Conservation (phyloP, 148 eudicot species). For the Fagopyrum esculentum region DNA sequence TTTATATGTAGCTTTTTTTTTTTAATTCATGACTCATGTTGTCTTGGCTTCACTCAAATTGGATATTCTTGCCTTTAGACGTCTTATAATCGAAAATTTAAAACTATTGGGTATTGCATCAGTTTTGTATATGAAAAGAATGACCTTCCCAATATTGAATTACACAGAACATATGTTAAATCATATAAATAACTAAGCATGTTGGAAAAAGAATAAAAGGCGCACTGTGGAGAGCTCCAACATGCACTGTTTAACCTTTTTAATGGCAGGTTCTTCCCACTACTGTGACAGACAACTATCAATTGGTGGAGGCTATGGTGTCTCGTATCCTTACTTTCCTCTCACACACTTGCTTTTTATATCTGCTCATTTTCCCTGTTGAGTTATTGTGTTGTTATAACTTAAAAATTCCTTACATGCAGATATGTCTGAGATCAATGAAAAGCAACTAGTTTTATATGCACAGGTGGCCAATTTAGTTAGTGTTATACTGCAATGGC, state of each 20-base stretch:
- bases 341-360: neutral
- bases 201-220: neutral
- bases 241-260: neutral
- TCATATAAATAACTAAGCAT: too few relatives aligned
- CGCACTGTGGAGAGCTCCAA: neutral
- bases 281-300: constrained; percentile 66
- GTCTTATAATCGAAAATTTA: neutral
- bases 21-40: neutral
- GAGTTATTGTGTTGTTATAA: constrained; percentile 11
- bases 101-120: neutral
- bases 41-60: neutral
- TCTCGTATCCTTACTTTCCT: constrained; percentile 72
- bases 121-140: neutral
- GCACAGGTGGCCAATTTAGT: constrained; percentile 99
- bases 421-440: constrained; percentile 76
- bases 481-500: constrained; percentile 53
- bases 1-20: neutral
- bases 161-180: neutral
- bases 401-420: constrained; percentile 30
- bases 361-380: neutral
- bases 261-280: constrained; percentile 46
- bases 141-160: neutral
- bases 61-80: neutral
- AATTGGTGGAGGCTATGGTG: constrained; percentile 64
- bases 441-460: constrained; percentile 71